Percentiles rank a stretch among this genome's conserved stretches.
These are phyloP conservation scores for Tulasnella sp. DNA, from an alignment of 768 basidiomycete genomes.

Conservation along the genomic window DNA sequence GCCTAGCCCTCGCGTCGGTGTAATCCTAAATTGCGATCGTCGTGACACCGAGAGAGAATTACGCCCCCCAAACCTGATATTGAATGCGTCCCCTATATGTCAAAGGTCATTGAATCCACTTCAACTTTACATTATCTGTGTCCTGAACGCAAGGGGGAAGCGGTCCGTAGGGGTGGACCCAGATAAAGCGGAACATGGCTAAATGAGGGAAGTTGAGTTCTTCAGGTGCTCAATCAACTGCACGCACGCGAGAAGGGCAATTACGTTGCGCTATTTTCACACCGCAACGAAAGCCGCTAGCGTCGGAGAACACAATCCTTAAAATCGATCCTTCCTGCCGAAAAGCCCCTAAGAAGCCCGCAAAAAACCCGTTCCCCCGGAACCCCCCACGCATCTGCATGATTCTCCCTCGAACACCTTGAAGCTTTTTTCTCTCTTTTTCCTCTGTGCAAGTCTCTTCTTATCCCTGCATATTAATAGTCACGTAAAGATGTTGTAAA, in stretches of 20 bases:
- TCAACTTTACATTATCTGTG: not conserved
- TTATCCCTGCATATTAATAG: not conserved
- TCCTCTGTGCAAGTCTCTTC: not conserved
- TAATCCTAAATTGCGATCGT: conserved; percentile 2
- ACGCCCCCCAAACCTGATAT: not conserved
- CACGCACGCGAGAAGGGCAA: not conserved
- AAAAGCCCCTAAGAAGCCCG: not conserved
- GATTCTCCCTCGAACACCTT: not conserved
- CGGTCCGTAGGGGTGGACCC: not conserved
- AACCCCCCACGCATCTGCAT: not conserved
- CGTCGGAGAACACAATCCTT: conserved; percentile 7
- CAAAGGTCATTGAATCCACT: not conserved
- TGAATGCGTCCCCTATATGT: not conserved
- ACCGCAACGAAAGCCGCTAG: conserved; percentile 1
- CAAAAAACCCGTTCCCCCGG: not conserved
- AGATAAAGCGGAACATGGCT: not conserved
- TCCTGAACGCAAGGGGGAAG: not conserved
- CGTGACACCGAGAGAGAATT: not conserved
- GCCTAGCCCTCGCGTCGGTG: not conserved
- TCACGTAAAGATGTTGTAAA: not conserved
- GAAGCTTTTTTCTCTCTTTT: too few relatives aligned
- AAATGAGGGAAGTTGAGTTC: not conserved
- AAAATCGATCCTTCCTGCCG: not conserved
- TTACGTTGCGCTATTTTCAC: not conserved
- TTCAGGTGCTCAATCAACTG: not conserved